Evolutionary conservation across 2,329 filamentous ascomycete species (phyloP).

Genomic region (Alternaria sp.): DNA sequence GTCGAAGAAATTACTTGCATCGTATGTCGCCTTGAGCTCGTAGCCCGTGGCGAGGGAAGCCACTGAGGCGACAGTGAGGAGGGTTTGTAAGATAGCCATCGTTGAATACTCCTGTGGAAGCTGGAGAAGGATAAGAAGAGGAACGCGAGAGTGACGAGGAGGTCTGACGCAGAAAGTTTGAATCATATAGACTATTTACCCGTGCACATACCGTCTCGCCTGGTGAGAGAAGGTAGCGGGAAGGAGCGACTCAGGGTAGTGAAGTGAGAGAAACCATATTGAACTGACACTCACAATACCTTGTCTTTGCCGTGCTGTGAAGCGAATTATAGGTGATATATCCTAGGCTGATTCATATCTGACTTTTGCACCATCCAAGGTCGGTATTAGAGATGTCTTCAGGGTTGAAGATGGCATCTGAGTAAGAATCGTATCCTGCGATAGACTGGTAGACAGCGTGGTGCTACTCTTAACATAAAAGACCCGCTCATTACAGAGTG

Average conservation of each 20-base stretch:
- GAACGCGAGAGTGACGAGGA: neutral
- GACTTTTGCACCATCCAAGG: too few species aligned
- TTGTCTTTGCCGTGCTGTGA: neutral
- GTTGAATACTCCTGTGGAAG: neutral
- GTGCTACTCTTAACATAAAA: neutral
- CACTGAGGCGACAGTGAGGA: slow-evolving; percentile 1
- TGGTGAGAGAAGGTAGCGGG: neutral
- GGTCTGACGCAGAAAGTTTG: neutral
- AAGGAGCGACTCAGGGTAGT: neutral
- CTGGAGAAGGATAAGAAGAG: neutral
- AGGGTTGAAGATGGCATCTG: neutral
- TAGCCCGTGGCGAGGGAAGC: slow-evolving; percentile 14
- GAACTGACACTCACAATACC: neutral
- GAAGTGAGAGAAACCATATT: neutral
- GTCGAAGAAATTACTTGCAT: slow-evolving; percentile 30
- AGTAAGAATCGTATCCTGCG: neutral
- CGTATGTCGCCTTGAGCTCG: slow-evolving; percentile 23
- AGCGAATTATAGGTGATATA: neutral
- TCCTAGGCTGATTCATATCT: neutral
- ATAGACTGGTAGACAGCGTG: neutral
- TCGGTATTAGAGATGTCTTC: neutral
- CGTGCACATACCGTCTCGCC: neutral
- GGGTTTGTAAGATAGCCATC: slow-evolving; percentile 6
- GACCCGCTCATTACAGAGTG: neutral
- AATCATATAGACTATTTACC: neutral